Evolutionary conservation across 331 rosid genomes (phyloP), one percentile per base, ranked within the genome.

Genomic region (Acacia pycnantha): DNA sequence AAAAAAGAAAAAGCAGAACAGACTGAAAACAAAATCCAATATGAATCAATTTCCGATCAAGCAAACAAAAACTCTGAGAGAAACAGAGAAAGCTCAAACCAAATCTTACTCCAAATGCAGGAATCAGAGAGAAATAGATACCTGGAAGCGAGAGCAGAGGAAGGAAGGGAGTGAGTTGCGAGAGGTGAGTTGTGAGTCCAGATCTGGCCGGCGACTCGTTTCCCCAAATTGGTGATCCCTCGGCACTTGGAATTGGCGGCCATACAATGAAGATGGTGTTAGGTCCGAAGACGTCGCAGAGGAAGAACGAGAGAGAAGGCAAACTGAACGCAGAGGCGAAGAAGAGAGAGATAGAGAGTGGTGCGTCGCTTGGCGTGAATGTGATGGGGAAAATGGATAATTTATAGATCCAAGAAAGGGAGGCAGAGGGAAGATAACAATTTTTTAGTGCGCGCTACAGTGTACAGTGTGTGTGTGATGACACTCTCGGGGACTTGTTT

Each of bases 181-280:
- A 43, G 73, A 26, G 87, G 79, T 2, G 86, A 16, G 74, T 41
- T 66, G 12, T 82, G 71, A 35, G 80, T 86, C 89, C 90, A 85
- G 92, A 91, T 91, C 91, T 89, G 89, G 81, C 78, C 66, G 58
- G 82, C 76, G 77, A 86, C 58, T 22, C 89, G 86, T 87, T 93
- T 93, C 76, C 93, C 92, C 50, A 93, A 78, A 88, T 44, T 76
- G 71, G 88, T 88, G 86, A 93, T 89, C 85, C 86, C 83, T 90
- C 97, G 89, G 87, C 92, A 79, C 40, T 87, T 86, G 67, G 92
- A 89, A 89, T 91, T 93, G 93, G 97, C 91, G 90, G 98, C 98
- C 98, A 93, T 93, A 89, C 94, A 93, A 90, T 47, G 80, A 70
- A 0, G 64, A 58, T 2, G 40, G 15, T 3, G 6, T 61, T 26